phyloP scores from a whole-genome alignment of 352 stramenopile species.

The Globisporangium apiculatum region DNA sequence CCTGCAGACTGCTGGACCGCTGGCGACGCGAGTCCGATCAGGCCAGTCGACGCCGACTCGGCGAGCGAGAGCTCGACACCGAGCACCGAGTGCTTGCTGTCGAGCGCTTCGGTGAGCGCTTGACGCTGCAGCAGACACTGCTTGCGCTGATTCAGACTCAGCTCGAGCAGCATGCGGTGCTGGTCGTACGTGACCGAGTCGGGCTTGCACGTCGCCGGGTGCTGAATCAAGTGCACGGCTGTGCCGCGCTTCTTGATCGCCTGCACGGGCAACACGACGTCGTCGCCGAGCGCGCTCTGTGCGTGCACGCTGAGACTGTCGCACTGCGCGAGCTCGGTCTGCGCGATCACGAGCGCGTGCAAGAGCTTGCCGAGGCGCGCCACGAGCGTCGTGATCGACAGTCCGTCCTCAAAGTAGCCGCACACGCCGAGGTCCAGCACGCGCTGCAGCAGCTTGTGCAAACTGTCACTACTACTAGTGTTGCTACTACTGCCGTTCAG shows the following conservation, averaged over 20 bases:
- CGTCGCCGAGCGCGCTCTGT: conserved; percentile 17
- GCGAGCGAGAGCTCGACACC: conserved; percentile 29
- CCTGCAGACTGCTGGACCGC: too few relatives aligned
- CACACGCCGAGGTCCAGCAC: conserved; percentile 48
- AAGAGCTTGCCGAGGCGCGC: conserved; percentile 45
- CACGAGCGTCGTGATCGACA: conserved; percentile 27
- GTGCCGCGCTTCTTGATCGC: conserved; percentile 29
- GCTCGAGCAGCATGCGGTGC: conserved; percentile 57
- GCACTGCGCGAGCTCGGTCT: conserved; percentile 41
- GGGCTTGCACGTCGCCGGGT: conserved; percentile 30
- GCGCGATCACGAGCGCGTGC: conserved; percentile 43
- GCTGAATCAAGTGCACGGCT: conserved; percentile 8
- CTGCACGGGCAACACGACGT: conserved; percentile 19
- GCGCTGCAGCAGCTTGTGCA: conserved; percentile 42
- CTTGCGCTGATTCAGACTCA: conserved; percentile 59
- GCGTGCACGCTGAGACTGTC: conserved; percentile 15
- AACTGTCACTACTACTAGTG: conserved; percentile 12
- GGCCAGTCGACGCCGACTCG: conserved; percentile 4
- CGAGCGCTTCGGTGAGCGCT: conserved; percentile 29
- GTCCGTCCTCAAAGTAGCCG: conserved; percentile 51
- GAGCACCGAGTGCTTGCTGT: conserved; percentile 50
- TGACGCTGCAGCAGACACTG: conserved; percentile 47
- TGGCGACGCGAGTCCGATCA: conserved; percentile 5
- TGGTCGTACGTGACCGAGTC: conserved; percentile 53
- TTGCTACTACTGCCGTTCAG: conserved; percentile 7